Evolutionary conservation across 768 basidiomycete genomes (phyloP), one percentile per base, ranked within the genome.

Genomic region (Daedaleopsis sinensis): DNA sequence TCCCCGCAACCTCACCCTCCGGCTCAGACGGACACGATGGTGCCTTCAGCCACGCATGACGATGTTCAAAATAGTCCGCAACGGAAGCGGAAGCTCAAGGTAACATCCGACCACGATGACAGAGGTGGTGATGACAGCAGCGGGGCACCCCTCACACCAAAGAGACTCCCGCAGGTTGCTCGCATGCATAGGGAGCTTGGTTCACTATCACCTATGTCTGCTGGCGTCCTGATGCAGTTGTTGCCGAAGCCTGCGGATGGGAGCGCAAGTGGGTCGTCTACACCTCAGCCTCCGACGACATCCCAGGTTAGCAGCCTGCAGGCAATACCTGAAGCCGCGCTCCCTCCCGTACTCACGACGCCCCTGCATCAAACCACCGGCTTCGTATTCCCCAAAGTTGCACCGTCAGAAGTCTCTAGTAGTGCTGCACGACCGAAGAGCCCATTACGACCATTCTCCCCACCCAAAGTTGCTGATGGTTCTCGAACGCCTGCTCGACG

Each of bases 401-500:
- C 50, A 32, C 19, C 13, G 8, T 36, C 54, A 15, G 49, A 21
- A 5, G 36, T 27, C 19, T 9, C 55, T 12, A 21, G 47, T 24
- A 55, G 64, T 36, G 57, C 63, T 27, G 76, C 70, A 59, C 69
- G 70, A 68, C 75, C 59, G 59, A 73, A 64, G 65, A 77, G 70
- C 11, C 75, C 65, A 55, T 63, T 61, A 52, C 74, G 65, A 59
- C 66, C 65, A 67, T 55, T 63, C 27, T 74, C 77, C 18, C 74
- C 76, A n/a, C 44, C 70, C 64, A 68, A 80, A 73, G 64, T 72
- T 69, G 59, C 75, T 67, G 80, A 84, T 43, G 69, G 75, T 11
- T 65, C 69, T 52, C 81, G 81, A 46, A 86, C 88, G 5, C 89
- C 89, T 43, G 88, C 89, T 2, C 82, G 84, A 50, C 80, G 89